phyloP scores from a whole-genome alignment of 129 eudicot species.

The Flaveria sonorensis region DNA sequence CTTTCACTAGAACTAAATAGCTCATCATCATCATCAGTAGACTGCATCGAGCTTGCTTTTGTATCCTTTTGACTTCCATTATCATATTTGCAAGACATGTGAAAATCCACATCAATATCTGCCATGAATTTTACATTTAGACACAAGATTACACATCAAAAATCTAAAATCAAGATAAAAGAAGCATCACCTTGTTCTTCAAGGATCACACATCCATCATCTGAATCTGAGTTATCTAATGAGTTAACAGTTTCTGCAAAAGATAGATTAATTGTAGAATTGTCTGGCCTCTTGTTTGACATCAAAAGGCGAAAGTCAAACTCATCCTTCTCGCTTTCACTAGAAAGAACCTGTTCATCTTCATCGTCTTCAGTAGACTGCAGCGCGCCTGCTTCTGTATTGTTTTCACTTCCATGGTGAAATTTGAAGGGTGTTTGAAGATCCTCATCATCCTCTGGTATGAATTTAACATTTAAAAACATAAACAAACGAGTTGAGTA shows the following conservation, averaged over 20 bases:
- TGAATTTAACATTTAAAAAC: background rate
- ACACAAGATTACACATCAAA: background rate
- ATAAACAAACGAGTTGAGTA: background rate
- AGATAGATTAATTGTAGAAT: background rate
- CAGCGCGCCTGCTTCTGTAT: background rate
- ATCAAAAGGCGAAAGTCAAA: too few relatives aligned
- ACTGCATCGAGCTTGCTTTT: conserved; percentile 1
- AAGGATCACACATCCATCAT: background rate
- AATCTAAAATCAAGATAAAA: background rate
- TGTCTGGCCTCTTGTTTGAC: background rate
- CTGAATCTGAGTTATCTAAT: background rate
- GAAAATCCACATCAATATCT: conserved; percentile 22
- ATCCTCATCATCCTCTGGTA: conserved; percentile 19
- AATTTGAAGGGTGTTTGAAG: background rate
- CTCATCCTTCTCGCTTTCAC: background rate
- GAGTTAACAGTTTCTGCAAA: background rate
- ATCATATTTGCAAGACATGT: background rate
- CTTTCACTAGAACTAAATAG: conserved; percentile 12
- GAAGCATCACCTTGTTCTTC: conserved; percentile 27
- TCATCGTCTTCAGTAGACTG: conserved; percentile 24
- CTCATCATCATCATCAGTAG: conserved; percentile 5
- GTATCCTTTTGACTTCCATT: background rate
- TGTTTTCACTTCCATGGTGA: background rate
- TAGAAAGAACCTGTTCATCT: conserved; percentile 3
- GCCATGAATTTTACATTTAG: background rate